Conservation (phyloP, 108 stramenopile species). For the Pseudonitzschia delicatissima region DNA sequence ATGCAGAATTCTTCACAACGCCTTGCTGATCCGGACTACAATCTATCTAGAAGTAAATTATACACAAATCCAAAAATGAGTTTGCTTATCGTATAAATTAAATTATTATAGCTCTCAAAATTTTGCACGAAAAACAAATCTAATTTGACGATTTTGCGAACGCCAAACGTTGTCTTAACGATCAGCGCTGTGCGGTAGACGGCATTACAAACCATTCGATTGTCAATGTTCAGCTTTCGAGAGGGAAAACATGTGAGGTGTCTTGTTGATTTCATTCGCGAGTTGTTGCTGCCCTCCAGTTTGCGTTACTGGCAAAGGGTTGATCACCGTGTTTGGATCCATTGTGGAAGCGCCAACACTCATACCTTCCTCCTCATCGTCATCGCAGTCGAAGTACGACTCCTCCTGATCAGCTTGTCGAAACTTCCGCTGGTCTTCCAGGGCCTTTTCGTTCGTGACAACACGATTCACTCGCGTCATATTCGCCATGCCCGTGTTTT, state of each 20-base stretch:
- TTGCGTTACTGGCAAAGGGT: conserved; percentile 7
- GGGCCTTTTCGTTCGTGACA: conserved; percentile 27
- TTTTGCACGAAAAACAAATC: no score
- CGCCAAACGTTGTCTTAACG: no score
- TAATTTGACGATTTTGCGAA: no score
- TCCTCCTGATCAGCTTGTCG: conserved; percentile 76
- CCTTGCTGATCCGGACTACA: no score
- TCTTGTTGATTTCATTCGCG: conserved; percentile 17
- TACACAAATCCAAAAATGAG: no score
- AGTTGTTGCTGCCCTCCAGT: conserved; percentile 23
- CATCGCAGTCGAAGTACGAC: conserved; percentile 80
- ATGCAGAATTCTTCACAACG: no score
- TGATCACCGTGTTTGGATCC: background rate
- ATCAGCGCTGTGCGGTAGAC: no score
- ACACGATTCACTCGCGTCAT: conserved; percentile 5
- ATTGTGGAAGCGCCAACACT: no score
- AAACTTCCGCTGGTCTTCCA: conserved; percentile 66
- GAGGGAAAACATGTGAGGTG: conserved; percentile 31
- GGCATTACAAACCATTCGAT: no score
- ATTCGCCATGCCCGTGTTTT: background rate
- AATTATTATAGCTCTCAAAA: no score
- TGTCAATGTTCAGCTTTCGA: conserved; percentile 14
- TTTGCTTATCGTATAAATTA: no score
- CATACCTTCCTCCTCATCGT: conserved; percentile 30
- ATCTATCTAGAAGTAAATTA: no score